A percentile compares a stretch with the other conserved stretches of the same genome.
Conservation (phyloP, 345 rosid species). For the Linum trigynum region DNA sequence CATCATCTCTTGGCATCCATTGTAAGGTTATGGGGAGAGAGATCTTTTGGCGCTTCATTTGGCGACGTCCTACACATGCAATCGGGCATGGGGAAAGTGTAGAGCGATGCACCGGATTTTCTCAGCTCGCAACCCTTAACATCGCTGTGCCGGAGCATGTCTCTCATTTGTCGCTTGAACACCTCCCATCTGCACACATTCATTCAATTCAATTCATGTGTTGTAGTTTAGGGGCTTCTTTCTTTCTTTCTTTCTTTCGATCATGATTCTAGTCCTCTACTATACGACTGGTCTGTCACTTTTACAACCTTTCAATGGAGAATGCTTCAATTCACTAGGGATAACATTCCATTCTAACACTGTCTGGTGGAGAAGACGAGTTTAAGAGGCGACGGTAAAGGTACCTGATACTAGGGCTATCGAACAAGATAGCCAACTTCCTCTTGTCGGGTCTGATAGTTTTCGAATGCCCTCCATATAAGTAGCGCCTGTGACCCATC, state of each 20-base stretch:
- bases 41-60: constrained; percentile 26
- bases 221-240: background rate
- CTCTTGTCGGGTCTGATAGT: constrained; percentile 89
- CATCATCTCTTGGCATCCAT: background rate
- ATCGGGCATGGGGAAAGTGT: constrained; percentile 92
- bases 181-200: constrained; percentile 56
- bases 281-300: too few species aligned
- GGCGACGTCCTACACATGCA: constrained; percentile 52
- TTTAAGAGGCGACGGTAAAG: constrained; percentile 4
- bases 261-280: background rate
- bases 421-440: constrained; percentile 77
- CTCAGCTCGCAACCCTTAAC: constrained; percentile 59
- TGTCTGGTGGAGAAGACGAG: background rate
- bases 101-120: constrained; percentile 62
- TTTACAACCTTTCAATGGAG: too few species aligned
- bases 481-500: constrained; percentile 86
- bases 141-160: constrained; percentile 67
- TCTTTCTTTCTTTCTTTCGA: background rate
- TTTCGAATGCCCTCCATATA: constrained; percentile 82
- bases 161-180: constrained; percentile 72
- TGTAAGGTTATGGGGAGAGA: background rate
- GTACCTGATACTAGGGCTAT: constrained; percentile 68
- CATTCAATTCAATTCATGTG: background rate
- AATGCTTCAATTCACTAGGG: too few species aligned
- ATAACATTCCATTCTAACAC: too few species aligned